Base-by-base conservation (phyloP, 1,284 basidiomycete species). In the Tilletia horrida region DNA sequence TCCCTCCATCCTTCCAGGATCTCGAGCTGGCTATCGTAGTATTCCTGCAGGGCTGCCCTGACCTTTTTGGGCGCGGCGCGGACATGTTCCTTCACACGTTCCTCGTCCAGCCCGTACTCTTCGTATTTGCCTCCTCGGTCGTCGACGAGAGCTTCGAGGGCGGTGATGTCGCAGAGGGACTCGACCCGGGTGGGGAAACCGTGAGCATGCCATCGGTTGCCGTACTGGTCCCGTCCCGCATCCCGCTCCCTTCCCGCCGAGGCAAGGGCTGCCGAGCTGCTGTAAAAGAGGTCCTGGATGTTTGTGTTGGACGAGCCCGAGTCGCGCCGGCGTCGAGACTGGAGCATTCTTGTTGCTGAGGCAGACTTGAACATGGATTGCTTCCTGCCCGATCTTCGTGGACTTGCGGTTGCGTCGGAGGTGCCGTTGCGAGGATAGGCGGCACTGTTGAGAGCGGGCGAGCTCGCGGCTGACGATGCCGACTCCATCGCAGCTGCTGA, bases 1-100 rank as follows among this genome's bases (percentile, higher is more conserved):
- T 80, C 77, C 29, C 78, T 70, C 78, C 76, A 80, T 0, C 76
- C 77, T 35, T 81, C 79, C 2, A 81, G 71, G 6, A 77, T 75
- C 43, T 71, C 70, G 55, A 80, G 78, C 62, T 76, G 73, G 13
- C 70, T 69, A 47, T 77, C 77, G 55, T 81, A 80, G 63, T 76
- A 81, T 16, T 67, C 69, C 35, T 65, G 70, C 14, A 80, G 67
- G 18, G 72, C 72, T 0, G 70, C 64, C 0, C 72, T 67, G 21
- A 70, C 72, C 50, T 73, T 67, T 68, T 66, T 67, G 18, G 64
- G 59, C 18, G 76, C 65, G 50, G 67, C 66, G 14, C 66, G 66
- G 59, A 68, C 71, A 25, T 70, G 71, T n/a, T 74, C 68, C 65
- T 69, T 69, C 64, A 76, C 73, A 50, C 72, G 70, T 18, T 74